Evolutionary conservation across 176 grass and related monocot species (phyloP).

Genomic region (sorghum (Sorghum bicolor)): Sorghum_bicolor_NCBIv3 NC_012873.2:58422501-58423000

Average conservation of each 20-base stretch:
- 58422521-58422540: conserved; percentile 87
- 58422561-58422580: conserved; percentile 95
- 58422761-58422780: conserved; percentile 75
- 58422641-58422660: conserved; percentile 47
- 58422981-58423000: conserved; percentile 77
- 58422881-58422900: conserved; percentile 6
- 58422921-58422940: conserved; percentile 64
- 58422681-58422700: conserved; percentile 14
- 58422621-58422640: conserved; percentile 93
- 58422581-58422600: conserved; percentile 88
- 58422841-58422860: conserved; percentile 29
- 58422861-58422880: conserved; percentile 9
- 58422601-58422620: conserved; percentile 85
- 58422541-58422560: conserved; percentile 93
- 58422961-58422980: conserved; percentile 53
- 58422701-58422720: conserved; percentile 7
- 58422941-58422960: conserved; percentile 72
- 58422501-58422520: conserved; percentile 92
- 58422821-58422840: conserved; percentile 42
- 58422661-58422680: conserved; percentile 4
- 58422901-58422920: background rate
- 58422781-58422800: conserved; percentile 67
- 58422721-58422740: background rate
- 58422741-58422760: conserved; percentile 66
- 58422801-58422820: conserved; percentile 74